Evolutionary conservation across 768 basidiomycete species (phyloP), one percentile per base, ranked within the genome.

Genomic region (Collybia mongolica): DNA sequence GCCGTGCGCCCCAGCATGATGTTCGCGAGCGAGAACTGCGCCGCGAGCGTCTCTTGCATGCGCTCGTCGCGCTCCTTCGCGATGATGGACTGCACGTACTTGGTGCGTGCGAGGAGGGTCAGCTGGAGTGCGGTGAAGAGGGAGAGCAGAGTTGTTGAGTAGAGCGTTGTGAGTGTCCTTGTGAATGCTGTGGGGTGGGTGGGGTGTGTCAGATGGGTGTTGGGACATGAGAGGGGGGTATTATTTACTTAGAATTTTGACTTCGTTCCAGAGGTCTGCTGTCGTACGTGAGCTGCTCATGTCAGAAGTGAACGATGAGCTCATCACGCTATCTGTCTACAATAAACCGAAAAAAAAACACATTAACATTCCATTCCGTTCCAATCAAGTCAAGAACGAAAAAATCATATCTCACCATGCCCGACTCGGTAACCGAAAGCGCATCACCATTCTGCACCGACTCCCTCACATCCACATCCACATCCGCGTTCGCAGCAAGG

Each of bases 51-150:
- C 45, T 82, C 80, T 44, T 72, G 74, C 12, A 73, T 55, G 1
- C 73, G 69, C 58, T 89, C 86, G 29, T 86, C 81, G 35, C 71
- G 78, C 56, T 84, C 86, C 15, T 77, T 63, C 54, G 83, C 73
- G 2, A 82, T 60, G 2, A 94, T 73, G 0, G 88, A 83, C 19
- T 80, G 74, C 19, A 96, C 73, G 60, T 96, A 96, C 60, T 88
- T 88, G 36, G 76, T 73, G 3, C 94, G 81, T 8, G 91, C 92
- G 38, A 98, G 82, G 5, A 96, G 68, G 23, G 85, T 88, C 11
- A 98, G 80, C 64, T 98, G 95, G 12, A 93, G 77, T 22, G 85
- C 81, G 0, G 93, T 95, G 43, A 95, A 78, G n/a, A 98, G 77
- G 15, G 87, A 80, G 38, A 98, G 79, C 23, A 98, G 81, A 14